These are phyloP conservation scores for Selaginella moellendorffii DNA, from an alignment of 75 land plant genomes.

Conservation along the genomic window DNA sequence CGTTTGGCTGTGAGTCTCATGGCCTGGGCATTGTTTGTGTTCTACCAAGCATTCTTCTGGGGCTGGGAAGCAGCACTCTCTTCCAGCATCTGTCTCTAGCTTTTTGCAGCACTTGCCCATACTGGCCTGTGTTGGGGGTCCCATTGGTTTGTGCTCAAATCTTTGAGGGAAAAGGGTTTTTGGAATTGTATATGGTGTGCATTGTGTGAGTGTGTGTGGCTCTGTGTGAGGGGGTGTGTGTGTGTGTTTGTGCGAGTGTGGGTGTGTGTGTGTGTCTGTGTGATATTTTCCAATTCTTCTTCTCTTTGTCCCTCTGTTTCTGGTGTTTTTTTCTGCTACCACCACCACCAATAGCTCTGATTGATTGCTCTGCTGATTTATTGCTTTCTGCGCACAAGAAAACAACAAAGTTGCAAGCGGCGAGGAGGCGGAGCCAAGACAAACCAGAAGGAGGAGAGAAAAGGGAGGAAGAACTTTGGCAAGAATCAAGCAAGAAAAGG, in stretches of 20 bases:
- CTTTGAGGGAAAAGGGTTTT: neutral
- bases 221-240: neutral
- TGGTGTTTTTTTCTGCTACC: neutral
- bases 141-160: too few species aligned
- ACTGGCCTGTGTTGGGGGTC: too few species aligned
- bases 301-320: neutral
- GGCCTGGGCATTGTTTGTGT: too few species aligned
- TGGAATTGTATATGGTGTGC: neutral
- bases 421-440: neutral
- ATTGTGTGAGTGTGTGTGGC: neutral
- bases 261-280: neutral
- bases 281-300: neutral
- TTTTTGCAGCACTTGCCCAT: too few species aligned
- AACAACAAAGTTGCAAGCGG: neutral
- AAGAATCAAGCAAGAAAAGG: too few species aligned
- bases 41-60: too few species aligned
- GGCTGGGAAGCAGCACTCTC: too few species aligned
- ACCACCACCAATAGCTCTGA: too few species aligned
- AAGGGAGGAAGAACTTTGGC: too few species aligned
- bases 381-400: neutral
- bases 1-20: too few species aligned
- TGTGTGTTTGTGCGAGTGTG: neutral
- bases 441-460: neutral
- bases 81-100: too few species aligned
- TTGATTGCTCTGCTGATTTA: neutral